Base-by-base conservation (phyloP, 495 filamentous ascomycete genomes). In the Tuber magnatum region DNA sequence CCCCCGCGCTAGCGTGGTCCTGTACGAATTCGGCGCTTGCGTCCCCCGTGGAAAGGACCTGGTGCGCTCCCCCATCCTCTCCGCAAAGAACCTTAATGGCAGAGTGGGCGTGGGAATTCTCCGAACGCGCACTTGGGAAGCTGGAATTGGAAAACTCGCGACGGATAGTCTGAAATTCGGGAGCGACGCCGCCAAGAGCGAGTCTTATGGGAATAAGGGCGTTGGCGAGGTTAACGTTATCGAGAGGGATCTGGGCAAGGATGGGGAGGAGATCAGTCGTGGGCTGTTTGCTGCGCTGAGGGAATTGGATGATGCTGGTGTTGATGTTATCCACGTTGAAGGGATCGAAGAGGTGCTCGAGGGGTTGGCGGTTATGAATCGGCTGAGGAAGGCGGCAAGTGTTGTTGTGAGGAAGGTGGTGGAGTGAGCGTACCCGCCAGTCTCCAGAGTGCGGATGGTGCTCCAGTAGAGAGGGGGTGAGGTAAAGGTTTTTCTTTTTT, bases 281-380 rank as follows among this genome's bases (percentile, higher is more conserved):
- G 91, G 91, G 0, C 85, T 98, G 35, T 99, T 99, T 82, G 90
- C 93, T 40, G 92, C 92, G 10, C 85, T 99, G 71, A 87, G 95
- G 65, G 92, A 92, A 76, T 88, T 99, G 73, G 95, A 99, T 83
- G 87, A 89, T 77, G 85, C 88, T 71, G 87, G 89, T 48, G 93
- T 93, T 14, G 91, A 94, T 84, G 87, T 92, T 12, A 98, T 99
- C 75, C 91, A 93, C 80, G 93, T 98, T 7, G 95, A 99, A 83
- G 94, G 94, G 16, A 91, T 97, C 65, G 94, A 95, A 79, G 89
- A 92, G 61, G 91, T 90, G 51, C 91, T 93, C 81, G 89, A 94
- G 73, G 93, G 93, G n/a, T 92, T 93, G 28, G 96, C 95, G 14
- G 90, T 99, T 68, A 98, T 99, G 96, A 99, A 99, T 81, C 86